Base-by-base conservation (phyloP, 768 basidiomycete genomes). In the Xerocomus spinulosus region DNA sequence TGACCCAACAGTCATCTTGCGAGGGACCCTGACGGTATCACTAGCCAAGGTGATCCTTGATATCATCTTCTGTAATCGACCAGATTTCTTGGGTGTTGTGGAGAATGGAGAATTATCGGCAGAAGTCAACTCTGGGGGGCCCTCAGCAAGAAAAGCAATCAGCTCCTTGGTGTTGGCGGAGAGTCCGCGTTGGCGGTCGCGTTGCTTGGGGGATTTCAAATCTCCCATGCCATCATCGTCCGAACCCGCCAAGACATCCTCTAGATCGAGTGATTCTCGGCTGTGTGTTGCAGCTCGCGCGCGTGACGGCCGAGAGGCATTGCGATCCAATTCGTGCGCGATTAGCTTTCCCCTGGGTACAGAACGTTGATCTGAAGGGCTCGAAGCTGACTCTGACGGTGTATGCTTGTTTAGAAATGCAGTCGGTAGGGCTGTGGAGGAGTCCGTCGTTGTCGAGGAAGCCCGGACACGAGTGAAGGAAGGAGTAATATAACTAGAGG, bases 61-160 rank as follows among this genome's bases (percentile, higher is more conserved):
- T 57, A 93, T 86, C 82, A 93, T 90, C 53, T 82, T 79, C 65
- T 85, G 84, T 50, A 92, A 69, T 21, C 87, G 77, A 40, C 80
- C 80, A 46, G 74, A 74, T 65, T 81, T 81, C 57, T 66, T 70
- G 49, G 52, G 60, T 50, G 60, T 53, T 9, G 42, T 4, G 13
- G 56, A 50, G 12, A 59, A 71, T 24, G 70, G 55, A 21, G 74
- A 71, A 48, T 78, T 62, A 45, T 70, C 75, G 39, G 71, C 62
- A 12, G 70, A 60, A 39, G 53, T 50, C 2, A 57, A 58, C 45
- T 76, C 73, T 14, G 78, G 77, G 3, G 80, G 79, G 6, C 81
- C 81, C 43, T 79, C 76, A 23, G 76, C 72, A 21, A 82, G 74
- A 59, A 82, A 81, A 42, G 80, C 77, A 29, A 80, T 72, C 48